A percentile compares a stretch with the other conserved stretches of the same genome.
phyloP scores from a whole-genome alignment of 225 moss, liverwort and hornwort genomes.

The Asterella californica region DNA sequence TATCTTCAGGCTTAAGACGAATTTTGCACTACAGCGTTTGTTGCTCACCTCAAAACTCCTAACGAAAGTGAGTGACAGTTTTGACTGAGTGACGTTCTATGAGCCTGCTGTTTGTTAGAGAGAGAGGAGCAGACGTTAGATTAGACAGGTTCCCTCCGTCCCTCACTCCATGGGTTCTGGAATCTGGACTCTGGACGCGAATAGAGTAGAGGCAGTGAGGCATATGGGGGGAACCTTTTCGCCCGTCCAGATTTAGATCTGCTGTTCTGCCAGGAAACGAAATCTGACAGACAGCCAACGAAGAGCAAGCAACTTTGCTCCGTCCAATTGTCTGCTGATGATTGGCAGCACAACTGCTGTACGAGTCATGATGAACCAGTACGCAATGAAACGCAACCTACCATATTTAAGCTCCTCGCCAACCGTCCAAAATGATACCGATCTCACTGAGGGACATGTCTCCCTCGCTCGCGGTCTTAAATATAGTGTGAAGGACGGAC shows the following conservation, averaged over 20 bases:
- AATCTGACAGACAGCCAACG: neutral
- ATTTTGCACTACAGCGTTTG: neutral
- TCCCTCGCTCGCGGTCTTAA: neutral
- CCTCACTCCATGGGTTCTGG: neutral
- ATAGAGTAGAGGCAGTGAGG: neutral
- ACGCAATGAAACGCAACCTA: neutral
- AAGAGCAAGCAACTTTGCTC: neutral
- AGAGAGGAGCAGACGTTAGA: neutral
- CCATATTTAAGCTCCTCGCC: neutral
- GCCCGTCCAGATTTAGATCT: constrained; percentile 2
- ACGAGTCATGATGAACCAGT: neutral
- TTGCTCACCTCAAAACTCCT: neutral
- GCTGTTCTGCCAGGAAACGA: neutral
- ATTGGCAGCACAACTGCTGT: neutral
- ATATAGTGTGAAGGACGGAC: neutral
- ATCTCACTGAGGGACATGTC: neutral
- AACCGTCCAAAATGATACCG: neutral
- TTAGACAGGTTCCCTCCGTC: neutral
- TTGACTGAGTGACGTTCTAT: neutral
- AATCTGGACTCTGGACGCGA: no score
- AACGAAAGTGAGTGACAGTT: neutral
- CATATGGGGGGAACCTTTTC: neutral
- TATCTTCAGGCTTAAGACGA: neutral
- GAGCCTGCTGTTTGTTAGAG: neutral
- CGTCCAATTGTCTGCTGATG: neutral